phyloP scores from a whole-genome alignment of 176 grass and related monocot genomes.

The Musa acuminata region DNA sequence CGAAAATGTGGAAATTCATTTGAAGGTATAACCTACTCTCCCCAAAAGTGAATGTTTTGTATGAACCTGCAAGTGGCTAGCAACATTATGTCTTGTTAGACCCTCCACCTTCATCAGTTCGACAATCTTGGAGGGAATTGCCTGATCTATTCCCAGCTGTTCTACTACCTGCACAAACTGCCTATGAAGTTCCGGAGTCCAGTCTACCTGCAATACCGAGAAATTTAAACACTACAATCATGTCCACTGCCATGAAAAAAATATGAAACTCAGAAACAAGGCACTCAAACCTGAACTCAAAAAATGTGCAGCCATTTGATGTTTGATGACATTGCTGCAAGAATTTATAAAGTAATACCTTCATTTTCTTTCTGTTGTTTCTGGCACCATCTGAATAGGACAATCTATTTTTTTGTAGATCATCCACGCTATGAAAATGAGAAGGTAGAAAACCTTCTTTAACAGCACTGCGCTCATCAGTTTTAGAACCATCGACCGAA shows the following conservation, averaged over 20 bases:
- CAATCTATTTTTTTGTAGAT: constrained; percentile 21
- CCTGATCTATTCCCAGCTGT: constrained; percentile 40
- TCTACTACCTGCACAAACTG: constrained; percentile 46
- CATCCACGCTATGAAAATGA: not conserved
- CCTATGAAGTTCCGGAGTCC: constrained; percentile 42
- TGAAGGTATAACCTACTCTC: no score
- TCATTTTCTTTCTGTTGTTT: constrained; percentile 36
- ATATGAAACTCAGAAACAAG: no score
- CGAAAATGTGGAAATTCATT: no score
- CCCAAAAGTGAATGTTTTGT: no score
- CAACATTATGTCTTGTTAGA: constrained; percentile 37
- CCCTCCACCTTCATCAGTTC: constrained; percentile 47
- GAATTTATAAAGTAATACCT: constrained; percentile 15
- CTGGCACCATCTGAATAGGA: constrained; percentile 14
- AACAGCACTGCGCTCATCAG: constrained; percentile 26
- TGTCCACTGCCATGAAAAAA: no score
- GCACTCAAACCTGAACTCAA: no score
- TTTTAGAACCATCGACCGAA: constrained; percentile 23
- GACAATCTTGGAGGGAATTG: constrained; percentile 49
- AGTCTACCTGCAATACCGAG: constrained; percentile 30
- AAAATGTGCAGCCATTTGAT: no score
- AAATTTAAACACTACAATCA: not conserved
- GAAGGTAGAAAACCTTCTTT: constrained; percentile 21
- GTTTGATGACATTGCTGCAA: no score
- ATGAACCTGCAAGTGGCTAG: constrained; percentile 42